These are phyloP conservation scores for Myrica gale DNA, from an alignment of 306 rosid genomes.

Conservation along the genomic window DNA sequence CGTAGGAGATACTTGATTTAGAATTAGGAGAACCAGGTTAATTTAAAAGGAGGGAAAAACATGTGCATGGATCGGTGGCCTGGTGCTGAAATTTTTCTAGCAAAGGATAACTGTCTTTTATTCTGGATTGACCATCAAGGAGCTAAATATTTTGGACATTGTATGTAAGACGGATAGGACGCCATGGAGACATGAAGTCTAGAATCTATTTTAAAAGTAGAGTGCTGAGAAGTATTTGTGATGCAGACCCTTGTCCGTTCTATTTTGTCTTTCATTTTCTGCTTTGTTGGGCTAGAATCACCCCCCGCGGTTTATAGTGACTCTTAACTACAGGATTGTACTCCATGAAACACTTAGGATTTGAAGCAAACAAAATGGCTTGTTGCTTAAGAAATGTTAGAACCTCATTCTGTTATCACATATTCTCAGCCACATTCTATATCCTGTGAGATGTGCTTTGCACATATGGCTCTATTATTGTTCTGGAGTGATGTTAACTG, in stretches of 20 bases:
- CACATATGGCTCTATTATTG: not conserved
- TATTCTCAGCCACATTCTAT: too few species aligned
- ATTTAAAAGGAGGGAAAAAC: not conserved
- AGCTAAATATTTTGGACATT: not conserved
- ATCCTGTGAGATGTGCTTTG: not conserved
- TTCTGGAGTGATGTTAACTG: not conserved
- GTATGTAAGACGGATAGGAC: not conserved
- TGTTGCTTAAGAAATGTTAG: not conserved
- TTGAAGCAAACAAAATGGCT: not conserved
- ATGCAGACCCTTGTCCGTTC: not conserved
- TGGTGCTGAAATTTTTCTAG: not conserved
- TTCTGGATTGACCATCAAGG: constrained; percentile 1
- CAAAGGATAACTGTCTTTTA: not conserved
- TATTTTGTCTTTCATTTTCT: not conserved
- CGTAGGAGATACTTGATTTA: not conserved
- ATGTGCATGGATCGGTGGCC: not conserved
- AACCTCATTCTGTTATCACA: not conserved
- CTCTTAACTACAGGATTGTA: not conserved
- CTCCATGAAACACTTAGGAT: not conserved
- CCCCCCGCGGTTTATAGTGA: not conserved
- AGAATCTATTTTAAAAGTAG: not conserved
- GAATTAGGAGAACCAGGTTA: not conserved
- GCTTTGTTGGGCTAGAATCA: not conserved
- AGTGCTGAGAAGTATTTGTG: not conserved
- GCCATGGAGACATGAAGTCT: not conserved